A percentile compares a stretch with the other conserved stretches of the same genome.
Evolutionary conservation across 2,329 filamentous ascomycete genomes (phyloP).

Genomic region (Cercospora zeae-maydis): DNA sequence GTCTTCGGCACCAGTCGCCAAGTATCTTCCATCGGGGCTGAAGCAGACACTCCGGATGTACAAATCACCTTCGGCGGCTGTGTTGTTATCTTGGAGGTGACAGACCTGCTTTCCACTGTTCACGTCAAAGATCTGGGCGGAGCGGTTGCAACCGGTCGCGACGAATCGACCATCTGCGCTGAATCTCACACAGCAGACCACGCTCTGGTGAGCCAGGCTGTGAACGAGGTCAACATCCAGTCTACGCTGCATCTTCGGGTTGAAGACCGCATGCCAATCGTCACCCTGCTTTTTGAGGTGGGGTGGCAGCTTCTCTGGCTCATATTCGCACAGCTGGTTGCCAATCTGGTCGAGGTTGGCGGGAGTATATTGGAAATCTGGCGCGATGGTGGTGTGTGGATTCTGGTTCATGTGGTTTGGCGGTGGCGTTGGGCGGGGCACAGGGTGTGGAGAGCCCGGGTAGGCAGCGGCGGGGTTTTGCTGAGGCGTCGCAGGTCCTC

Average conservation of each 20-base stretch:
- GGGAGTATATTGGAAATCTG: slow-evolving; percentile 34
- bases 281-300: slow-evolving; percentile 83
- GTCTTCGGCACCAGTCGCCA: slow-evolving; percentile 95
- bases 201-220: slow-evolving; percentile 87
- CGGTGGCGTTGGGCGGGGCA: slow-evolving; percentile 75
- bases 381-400: slow-evolving; percentile 31
- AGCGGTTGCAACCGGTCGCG: slow-evolving; percentile 93
- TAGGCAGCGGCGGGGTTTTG: slow-evolving; percentile 86
- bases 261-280: slow-evolving; percentile 95
- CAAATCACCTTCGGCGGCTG: slow-evolving; percentile 83
- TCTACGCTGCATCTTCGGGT: slow-evolving; percentile 81
- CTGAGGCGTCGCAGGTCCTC: slow-evolving; percentile 80
- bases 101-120: slow-evolving; percentile 81
- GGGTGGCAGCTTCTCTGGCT: slow-evolving; percentile 77
- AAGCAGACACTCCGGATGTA: slow-evolving; percentile 99
- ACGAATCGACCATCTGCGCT: slow-evolving; percentile 94
- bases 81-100: slow-evolving; percentile 81
- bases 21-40: slow-evolving; percentile 88
- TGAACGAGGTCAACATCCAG: slow-evolving; percentile 93
- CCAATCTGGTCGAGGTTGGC: slow-evolving; percentile 50
- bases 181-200: slow-evolving; percentile 97
- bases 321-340: slow-evolving; percentile 78
- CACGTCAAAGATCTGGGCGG: slow-evolving; percentile 99
- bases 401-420: slow-evolving; percentile 30
- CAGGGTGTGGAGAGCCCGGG: slow-evolving; percentile 75